phyloP scores from a whole-genome alignment of 768 basidiomycete species.

The Suillus weaverae region DNA sequence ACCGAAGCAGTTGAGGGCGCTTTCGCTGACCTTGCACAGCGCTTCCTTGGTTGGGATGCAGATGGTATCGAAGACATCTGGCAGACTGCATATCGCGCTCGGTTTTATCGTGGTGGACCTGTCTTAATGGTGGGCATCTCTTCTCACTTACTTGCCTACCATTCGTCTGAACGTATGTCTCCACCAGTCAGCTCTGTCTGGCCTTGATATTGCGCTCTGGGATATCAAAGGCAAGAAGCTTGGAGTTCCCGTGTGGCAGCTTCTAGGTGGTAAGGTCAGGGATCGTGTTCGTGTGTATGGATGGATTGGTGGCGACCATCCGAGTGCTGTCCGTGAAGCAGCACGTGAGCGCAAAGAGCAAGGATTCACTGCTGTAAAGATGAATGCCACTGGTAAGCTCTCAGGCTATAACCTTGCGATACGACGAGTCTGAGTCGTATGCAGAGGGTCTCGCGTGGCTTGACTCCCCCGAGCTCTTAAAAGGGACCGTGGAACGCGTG shows the following conservation, averaged over 20 bases:
- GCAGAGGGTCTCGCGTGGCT: constrained; percentile 49
- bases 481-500: constrained; percentile 53
- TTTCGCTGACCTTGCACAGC: constrained; percentile 54
- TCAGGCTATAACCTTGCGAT: not conserved
- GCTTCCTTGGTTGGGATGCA: constrained; percentile 61
- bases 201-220: constrained; percentile 72
- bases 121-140: constrained; percentile 56
- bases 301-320: constrained; percentile 53
- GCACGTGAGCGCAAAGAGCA: constrained; percentile 56
- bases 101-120: constrained; percentile 73
- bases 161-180: not conserved
- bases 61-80: constrained; percentile 73
- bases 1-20: constrained; percentile 75
- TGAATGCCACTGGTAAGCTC: constrained; percentile 59
- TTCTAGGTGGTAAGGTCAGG: constrained; percentile 69
- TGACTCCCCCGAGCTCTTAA: constrained; percentile 55
- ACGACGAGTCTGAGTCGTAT: constrained; percentile 14
- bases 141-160: not conserved
- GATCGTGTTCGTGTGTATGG: constrained; percentile 59
- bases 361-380: constrained; percentile 72
- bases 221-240: constrained; percentile 81
- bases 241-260: constrained; percentile 62
- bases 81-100: constrained; percentile 62
- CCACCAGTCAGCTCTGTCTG: constrained; percentile 50
- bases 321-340: constrained; percentile 47